Base-by-base conservation (phyloP, 2,329 filamentous ascomycete genomes). In the Fusarium cicatricum region DNA sequence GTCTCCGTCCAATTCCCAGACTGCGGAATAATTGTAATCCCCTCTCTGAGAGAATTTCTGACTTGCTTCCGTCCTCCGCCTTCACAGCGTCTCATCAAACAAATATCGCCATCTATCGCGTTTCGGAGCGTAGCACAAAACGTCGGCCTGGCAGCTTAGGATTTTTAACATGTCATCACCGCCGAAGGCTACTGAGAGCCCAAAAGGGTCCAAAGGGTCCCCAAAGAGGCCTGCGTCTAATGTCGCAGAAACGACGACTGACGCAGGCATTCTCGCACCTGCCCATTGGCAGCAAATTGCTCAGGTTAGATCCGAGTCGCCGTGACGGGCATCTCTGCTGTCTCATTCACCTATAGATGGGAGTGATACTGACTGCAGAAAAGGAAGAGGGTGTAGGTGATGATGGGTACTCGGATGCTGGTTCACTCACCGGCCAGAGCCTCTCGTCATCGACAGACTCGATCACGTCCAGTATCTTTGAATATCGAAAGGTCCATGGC, bases 401-500 rank as follows among this genome's bases (percentile, higher is more conserved):
- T 17, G n/a, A 26, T 7, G 32, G 26, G 3, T 15, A 28, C 32
- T 46, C 43, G 21, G 43, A 46, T 38, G 23, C 43, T 32, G 43
- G 37, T n/a, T 46, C 43, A 8, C n/a, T 17, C 10, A 29, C 43
- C 12, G 43, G 33, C 43, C 26, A 19, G 33, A 46, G 33, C 11
- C 12, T 29, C 3, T 36, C 43, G n/a, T 46, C 43, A 15, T 49
- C 45, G 9, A 49, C 45, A 19, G n/a, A 12, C 36, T 49, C 45
- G 2, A 17, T 49, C 16, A 6, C 36, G 11, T 49, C 45, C 2
- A 49, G 45, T 16, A 49, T 48, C 14, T 48, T 48, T 7, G 34
- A 48, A 7, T 48, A 40, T 40, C 34, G 45, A 16, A 48, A 40
- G 21, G 28, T 49, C 11, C 36, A 49, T n/a, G 45, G 28, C 14